These are phyloP conservation scores for Suhomyces atakaporum DNA, from an alignment of 1,139 yeast genomes.

Conservation along the genomic window DNA sequence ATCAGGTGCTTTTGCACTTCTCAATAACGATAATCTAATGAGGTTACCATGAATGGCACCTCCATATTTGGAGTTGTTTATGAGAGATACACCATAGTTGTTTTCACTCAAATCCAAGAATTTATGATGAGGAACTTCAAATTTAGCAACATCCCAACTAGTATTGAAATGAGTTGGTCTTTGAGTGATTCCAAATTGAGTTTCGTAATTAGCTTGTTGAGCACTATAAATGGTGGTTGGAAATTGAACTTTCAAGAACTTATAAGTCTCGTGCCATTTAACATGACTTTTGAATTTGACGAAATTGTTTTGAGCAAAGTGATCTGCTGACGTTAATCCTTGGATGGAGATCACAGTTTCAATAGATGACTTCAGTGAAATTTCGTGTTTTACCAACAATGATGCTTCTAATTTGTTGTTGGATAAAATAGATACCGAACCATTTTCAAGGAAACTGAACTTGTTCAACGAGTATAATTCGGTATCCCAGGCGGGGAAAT, in stretches of 20 bases:
- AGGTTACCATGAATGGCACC: conserved; percentile 87
- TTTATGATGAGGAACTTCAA: conserved; percentile 93
- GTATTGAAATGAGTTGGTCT: conserved; percentile 96
- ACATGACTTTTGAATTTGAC: conserved; percentile 65
- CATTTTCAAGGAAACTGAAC: conserved; percentile 47
- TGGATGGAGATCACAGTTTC: conserved; percentile 72
- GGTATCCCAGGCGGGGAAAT: conserved; percentile 97
- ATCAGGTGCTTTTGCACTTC: conserved; percentile 92
- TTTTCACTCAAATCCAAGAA: conserved; percentile 89
- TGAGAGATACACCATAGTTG: conserved; percentile 82
- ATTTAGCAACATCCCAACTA: conserved; percentile 93
- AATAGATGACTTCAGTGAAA: conserved; percentile 59
- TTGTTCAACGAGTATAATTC: conserved; percentile 82
- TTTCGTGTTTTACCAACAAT: conserved; percentile 58
- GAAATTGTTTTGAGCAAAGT: conserved; percentile 38
- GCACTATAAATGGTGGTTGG: conserved; percentile 82
- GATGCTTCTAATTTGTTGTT: conserved; percentile 63
- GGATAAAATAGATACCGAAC: conserved; percentile 52
- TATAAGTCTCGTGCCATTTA: conserved; percentile 84
- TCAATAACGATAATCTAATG: conserved; percentile 77
- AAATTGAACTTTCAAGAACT: conserved; percentile 91
- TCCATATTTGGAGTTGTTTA: conserved; percentile 89
- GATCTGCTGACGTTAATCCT: conserved; percentile 43
- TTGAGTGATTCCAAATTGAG: conserved; percentile 87
- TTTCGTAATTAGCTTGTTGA: conserved; percentile 76